Percentiles rank a stretch among this genome's conserved stretches.
These are phyloP conservation scores for Venturia aucupariae DNA, from an alignment of 2,329 filamentous ascomycete species.

Conservation along the genomic window DNA sequence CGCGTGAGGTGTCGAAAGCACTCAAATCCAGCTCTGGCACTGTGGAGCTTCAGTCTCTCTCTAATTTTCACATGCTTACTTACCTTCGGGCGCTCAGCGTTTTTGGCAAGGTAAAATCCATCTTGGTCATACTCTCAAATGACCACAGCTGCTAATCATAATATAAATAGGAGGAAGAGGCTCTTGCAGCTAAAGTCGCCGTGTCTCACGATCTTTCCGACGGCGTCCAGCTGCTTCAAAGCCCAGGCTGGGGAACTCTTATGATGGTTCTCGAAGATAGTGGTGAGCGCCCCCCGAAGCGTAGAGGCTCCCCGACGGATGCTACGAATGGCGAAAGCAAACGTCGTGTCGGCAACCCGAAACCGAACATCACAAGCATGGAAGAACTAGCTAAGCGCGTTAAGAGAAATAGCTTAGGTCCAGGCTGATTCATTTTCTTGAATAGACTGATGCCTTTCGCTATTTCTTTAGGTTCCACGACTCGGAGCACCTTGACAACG, in stretches of 20 bases:
- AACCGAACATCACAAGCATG: conserved; percentile 34
- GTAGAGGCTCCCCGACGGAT: conserved; percentile 27
- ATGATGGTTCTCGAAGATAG: conserved; percentile 89
- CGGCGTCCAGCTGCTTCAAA: conserved; percentile 73
- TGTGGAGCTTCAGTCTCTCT: conserved; percentile 59
- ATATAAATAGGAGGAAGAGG: conserved; percentile 67
- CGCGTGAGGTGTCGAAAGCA: conserved; percentile 55
- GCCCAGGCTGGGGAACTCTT: conserved; percentile 87
- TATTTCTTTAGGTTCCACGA: conserved; percentile 7
- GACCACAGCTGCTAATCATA: conserved; percentile 15
- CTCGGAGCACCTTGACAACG: background rate
- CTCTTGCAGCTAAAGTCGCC: conserved; percentile 76
- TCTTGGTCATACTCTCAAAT: conserved; percentile 1
- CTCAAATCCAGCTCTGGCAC: conserved; percentile 56
- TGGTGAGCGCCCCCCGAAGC: conserved; percentile 91
- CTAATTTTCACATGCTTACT: conserved; percentile 90
- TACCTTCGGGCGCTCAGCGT: conserved; percentile 75
- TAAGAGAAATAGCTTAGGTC: conserved; percentile 49
- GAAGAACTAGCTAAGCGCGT: conserved; percentile 56
- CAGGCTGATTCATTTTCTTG: conserved; percentile 6
- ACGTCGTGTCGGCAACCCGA: conserved; percentile 22
- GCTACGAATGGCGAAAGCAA: conserved; percentile 26
- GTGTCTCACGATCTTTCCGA: conserved; percentile 72
- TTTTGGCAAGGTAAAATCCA: conserved; percentile 62
- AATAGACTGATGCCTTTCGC: conserved; percentile 8